Evolutionary conservation across 257 asterid genomes (phyloP), one percentile per base, ranked within the genome.

Genomic region (Fraxinus americana): DNA sequence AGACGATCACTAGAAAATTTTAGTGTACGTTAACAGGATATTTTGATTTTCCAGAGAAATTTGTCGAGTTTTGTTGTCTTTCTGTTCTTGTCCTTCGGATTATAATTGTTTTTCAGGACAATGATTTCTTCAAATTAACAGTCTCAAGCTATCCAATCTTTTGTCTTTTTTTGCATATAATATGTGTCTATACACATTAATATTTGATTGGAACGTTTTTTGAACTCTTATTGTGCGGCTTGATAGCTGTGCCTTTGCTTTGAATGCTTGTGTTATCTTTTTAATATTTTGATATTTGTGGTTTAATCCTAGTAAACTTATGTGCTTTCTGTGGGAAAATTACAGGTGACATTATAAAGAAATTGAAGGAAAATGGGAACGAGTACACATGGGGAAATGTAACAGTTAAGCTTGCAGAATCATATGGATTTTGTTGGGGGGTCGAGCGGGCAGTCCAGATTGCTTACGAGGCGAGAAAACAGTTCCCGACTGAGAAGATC

Each of bases 401-500:
- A 43, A 96, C 97, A 0, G 92, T 96, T 30, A 92, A 87, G 87
- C 97, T 96, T 79, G 99, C 99, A 8, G 99, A 93, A 83, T 77
- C 98, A 48, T 93, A 92, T 88, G 99, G 99, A 54, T 92, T 96
- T 66, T 96, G 99, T 89, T 93, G 97, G 98, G 99, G 99, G 1
- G 99, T 93, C n/a, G 97, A 96, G 86, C 91, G 99, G 54, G 99
- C 99, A 34, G 97, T 96, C 73, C 98, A 96, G 92, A 96, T 96
- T 77, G 99, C 97, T 50, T 96, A 96, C 79, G 99, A 96, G 83
- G 97, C 98, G 54, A 88, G 98, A 78, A 91, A 87, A 52, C 99
- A 93, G 86, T 96, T 92, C 77, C 98, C 94, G 0, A 71, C 89
- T 2, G 97, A 93, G 90, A 92, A 80, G 79, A 91, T 96, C 52